These are phyloP conservation scores for Thelonectria rubi DNA, from an alignment of 2,329 filamentous ascomycete genomes.

Conservation along the genomic window DNA sequence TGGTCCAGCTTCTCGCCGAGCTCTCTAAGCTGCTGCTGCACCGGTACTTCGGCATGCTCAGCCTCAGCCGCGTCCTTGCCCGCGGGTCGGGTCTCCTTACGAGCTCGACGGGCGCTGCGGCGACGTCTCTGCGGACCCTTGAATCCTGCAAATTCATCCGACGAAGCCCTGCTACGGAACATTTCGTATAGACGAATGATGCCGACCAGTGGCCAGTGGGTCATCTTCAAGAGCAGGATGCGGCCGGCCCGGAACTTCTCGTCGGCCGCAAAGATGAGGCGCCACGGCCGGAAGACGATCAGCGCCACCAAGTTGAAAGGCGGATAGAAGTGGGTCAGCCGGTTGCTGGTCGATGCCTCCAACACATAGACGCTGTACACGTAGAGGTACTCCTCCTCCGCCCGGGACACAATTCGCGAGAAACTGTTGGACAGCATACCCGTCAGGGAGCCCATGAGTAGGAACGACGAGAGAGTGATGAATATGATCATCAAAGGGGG, in stretches of 20 bases:
- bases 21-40: slow-evolving; percentile 64
- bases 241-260: slow-evolving; percentile 68
- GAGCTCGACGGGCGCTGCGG: slow-evolving; percentile 31
- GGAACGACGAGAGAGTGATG: slow-evolving; percentile 78
- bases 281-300: slow-evolving; percentile 74
- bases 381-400: slow-evolving; percentile 80
- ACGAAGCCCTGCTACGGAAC: slow-evolving; percentile 50
- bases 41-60: slow-evolving; percentile 49
- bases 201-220: slow-evolving; percentile 74
- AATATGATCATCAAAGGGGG: slow-evolving; percentile 76
- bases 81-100: slow-evolving; percentile 32
- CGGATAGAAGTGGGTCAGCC: slow-evolving; percentile 75
- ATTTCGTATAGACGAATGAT: slow-evolving; percentile 74
- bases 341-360: slow-evolving; percentile 73
- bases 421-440: slow-evolving; percentile 82
- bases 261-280: slow-evolving; percentile 72
- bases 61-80: slow-evolving; percentile 49
- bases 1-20: slow-evolving; percentile 67
- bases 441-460: slow-evolving; percentile 81
- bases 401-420: slow-evolving; percentile 69
- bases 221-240: slow-evolving; percentile 69
- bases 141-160: slow-evolving; percentile 59
- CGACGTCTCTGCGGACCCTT: slow-evolving; percentile 53
- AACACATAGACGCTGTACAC: slow-evolving; percentile 75
- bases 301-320: slow-evolving; percentile 80